Conservation (phyloP, 2,329 filamentous ascomycete species). For the Venturia aucupariae region DNA sequence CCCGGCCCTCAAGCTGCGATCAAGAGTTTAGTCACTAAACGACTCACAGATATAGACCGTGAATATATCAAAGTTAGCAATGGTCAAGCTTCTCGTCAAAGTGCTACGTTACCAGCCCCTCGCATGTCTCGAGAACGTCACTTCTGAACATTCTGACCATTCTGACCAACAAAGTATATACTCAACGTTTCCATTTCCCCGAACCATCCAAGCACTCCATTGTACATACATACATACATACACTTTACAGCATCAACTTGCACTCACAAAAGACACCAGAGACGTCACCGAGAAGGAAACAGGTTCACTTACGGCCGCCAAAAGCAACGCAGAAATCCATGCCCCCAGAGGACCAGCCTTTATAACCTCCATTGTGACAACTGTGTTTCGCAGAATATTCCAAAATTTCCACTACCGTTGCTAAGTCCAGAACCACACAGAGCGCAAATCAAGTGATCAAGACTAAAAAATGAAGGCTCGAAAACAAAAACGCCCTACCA, state of each 20-base stretch:
- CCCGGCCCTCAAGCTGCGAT: too few relatives aligned
- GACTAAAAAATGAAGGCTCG: background rate
- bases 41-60: too few relatives aligned
- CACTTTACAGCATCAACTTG: background rate
- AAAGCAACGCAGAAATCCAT: background rate
- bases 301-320: background rate
- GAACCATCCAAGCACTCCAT: background rate
- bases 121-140: background rate
- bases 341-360: background rate
- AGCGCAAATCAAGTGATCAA: background rate
- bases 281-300: background rate
- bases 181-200: background rate
- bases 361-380: background rate
- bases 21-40: too few relatives aligned
- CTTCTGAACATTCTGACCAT: background rate
- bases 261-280: background rate
- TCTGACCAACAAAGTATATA: background rate
- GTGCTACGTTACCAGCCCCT: background rate
- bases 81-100: background rate
- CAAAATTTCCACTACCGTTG: background rate
- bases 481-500: constrained; percentile 3
- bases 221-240: background rate
- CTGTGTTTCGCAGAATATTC: background rate
- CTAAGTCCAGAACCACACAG: too few relatives aligned
- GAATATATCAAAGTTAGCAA: too few relatives aligned